Conservation (phyloP, 2,329 filamentous ascomycete species). For the Aaosphaeria arxii region DNA sequence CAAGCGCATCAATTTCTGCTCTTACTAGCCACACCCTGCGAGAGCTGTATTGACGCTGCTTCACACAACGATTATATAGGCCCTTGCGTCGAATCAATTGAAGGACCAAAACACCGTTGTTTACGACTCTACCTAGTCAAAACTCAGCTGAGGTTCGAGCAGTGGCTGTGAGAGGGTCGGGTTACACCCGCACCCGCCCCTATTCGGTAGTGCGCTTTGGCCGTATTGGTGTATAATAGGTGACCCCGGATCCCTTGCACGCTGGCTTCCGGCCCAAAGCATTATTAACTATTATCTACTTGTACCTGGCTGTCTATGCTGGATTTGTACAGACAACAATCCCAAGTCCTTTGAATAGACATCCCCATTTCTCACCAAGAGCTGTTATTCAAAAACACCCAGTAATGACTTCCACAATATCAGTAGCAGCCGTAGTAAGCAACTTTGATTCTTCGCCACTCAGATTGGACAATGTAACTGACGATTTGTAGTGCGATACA, state of each 20-base stretch:
- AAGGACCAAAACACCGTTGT: no score
- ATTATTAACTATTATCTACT: no score
- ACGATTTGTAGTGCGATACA: not conserved
- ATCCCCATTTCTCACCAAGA: no score
- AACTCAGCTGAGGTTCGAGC: not conserved
- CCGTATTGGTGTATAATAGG: not conserved
- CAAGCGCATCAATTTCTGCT: not conserved
- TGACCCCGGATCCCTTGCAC: not conserved
- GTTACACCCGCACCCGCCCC: not conserved
- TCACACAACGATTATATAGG: no score
- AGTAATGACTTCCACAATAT: no score
- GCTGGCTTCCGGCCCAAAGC: no score
- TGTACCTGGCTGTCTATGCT: no score
- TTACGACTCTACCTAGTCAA: not conserved
- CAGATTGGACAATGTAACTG: not conserved
- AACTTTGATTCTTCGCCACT: not conserved
- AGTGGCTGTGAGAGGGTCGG: not conserved
- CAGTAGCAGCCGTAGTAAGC: not conserved
- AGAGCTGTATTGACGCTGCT: no score
- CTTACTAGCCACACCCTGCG: not conserved
- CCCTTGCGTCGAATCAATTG: no score
- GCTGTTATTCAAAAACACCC: no score
- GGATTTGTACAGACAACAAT: no score
- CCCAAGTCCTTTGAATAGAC: no score
- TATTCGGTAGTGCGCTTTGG: not conserved